Evolutionary conservation across 2,329 filamentous ascomycete species (phyloP).

Genomic region (Tolypocladium sp.): DNA sequence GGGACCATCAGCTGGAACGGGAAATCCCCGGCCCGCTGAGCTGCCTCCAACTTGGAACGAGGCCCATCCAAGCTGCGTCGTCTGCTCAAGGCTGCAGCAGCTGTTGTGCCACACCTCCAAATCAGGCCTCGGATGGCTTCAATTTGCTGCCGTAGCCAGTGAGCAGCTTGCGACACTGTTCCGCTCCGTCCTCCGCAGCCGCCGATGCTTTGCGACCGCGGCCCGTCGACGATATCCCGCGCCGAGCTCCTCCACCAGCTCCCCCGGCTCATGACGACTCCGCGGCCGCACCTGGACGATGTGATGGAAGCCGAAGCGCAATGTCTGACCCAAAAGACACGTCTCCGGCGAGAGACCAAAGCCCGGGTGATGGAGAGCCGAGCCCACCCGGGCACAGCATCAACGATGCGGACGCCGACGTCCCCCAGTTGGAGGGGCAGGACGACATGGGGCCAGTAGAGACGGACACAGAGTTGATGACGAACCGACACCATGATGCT

Average conservation of each 20-base stretch:
- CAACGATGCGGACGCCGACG: constrained; percentile 7
- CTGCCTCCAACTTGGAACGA: not conserved
- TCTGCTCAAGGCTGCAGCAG: not conserved
- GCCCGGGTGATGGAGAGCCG: constrained; percentile 33
- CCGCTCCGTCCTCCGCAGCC: not conserved
- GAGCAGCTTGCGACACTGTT: not conserved
- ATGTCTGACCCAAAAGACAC: constrained; percentile 42
- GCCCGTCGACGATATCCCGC: not conserved
- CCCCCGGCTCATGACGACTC: not conserved
- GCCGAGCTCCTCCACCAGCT: not conserved
- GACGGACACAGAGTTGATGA: constrained; percentile 13
- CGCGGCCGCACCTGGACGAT: constrained; percentile 6
- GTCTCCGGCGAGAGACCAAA: constrained; percentile 27
- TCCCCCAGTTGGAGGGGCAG: constrained; percentile 8
- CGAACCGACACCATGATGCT: constrained; percentile 35
- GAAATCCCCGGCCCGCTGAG: not conserved
- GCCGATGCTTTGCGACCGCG: not conserved
- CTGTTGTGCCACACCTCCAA: not conserved
- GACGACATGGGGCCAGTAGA: constrained; percentile 1
- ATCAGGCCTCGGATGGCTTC: not conserved
- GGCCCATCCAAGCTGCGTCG: not conserved
- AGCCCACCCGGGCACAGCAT: constrained; percentile 3
- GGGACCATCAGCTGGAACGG: not conserved
- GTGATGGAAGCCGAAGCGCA: constrained; percentile 31
- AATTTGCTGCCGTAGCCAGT: not conserved